These are phyloP conservation scores for Lactifluus hygrophoroides DNA, from an alignment of 768 basidiomycete species.

Conservation along the genomic window DNA sequence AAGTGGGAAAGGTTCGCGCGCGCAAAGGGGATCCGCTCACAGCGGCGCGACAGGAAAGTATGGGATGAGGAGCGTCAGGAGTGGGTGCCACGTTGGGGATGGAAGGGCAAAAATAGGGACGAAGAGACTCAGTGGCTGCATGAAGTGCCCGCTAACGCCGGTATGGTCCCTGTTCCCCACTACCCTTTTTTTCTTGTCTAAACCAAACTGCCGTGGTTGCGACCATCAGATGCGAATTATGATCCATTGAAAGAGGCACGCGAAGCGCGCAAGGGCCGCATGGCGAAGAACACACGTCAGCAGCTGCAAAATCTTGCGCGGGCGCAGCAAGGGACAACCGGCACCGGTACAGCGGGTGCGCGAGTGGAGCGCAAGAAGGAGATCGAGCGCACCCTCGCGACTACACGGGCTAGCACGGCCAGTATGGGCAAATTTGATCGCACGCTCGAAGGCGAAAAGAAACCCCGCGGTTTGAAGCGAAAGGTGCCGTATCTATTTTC, in stretches of 20 bases:
- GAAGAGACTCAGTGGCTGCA: constrained; percentile 84
- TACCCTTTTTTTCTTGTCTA: not conserved
- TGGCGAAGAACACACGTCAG: constrained; percentile 81
- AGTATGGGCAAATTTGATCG: constrained; percentile 95
- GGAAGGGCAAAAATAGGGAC: constrained; percentile 82
- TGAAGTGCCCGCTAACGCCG: constrained; percentile 81
- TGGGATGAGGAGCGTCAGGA: constrained; percentile 96
- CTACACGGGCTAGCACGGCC: constrained; percentile 77
- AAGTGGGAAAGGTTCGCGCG: constrained; percentile 97
- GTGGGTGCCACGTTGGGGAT: constrained; percentile 89
- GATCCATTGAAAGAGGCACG: constrained; percentile 74
- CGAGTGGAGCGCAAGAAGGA: constrained; percentile 55
- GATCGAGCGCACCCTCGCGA: constrained; percentile 67
- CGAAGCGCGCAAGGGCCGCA: constrained; percentile 69
- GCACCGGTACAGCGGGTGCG: constrained; percentile 9
- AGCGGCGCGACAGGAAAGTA: constrained; percentile 62
- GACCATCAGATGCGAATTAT: constrained; percentile 54
- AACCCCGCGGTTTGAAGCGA: constrained; percentile 78
- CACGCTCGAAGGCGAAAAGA: constrained; percentile 86
- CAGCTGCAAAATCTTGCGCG: constrained; percentile 62
- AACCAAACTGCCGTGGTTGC: not conserved
- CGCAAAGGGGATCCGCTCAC: constrained; percentile 87
- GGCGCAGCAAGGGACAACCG: constrained; percentile 31
- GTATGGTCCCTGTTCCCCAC: constrained; percentile 35
- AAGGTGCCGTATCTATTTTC: constrained; percentile 48